Base-by-base conservation (phyloP, 495 filamentous ascomycete species). In the Annulohypoxylon maeteangense region DNA sequence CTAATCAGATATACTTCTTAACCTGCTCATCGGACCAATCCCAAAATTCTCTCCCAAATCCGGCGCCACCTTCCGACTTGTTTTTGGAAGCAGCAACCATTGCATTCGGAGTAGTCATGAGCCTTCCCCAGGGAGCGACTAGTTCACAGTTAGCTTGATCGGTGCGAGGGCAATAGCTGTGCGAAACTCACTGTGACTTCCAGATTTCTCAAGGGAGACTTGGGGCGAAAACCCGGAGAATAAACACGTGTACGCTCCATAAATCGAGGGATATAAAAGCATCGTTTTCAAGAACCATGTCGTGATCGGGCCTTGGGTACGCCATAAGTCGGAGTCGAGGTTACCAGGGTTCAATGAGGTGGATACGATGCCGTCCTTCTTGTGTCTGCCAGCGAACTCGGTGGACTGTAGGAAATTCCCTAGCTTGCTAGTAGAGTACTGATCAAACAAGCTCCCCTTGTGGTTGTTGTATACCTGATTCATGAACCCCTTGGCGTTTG, bases 221-320 rank as follows among this genome's bases (percentile, higher is more conserved):
- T 81, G 78, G 2, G 79, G 75, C 7, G 80, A 80, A 44, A 83
- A 72, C 0, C 74, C 80, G 1, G 81, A 79, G 45, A 75, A 86
- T 6, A 85, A 71, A 47, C 79, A 76, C 3, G 82, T 82, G 55
- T 83, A 85, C 0, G 82, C 78, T 10, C 83, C 84, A 42, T 78
- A 77, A 7, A 78, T 58, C 18, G 75, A 32, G 4, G 67, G 62
- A 25, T 66, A 74, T 7, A 68, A 38, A 11, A 74, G 5, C 8
- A n/a, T 12, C 56, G 42, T 74, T 11, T 51, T 58, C 1, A 71
- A 58, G 11, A 68, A 7, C 31, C 45, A 68, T 5, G 18, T 25
- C 32, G 45, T 25, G n/a, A 69, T 1, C 1, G 55, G 34, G 5
- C 61, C 50, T 32, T 59, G 58, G 0, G 23, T 31, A 11, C 68